Conservation (phyloP, 345 rosid genomes). For the Geranium rotundifolium region DNA sequence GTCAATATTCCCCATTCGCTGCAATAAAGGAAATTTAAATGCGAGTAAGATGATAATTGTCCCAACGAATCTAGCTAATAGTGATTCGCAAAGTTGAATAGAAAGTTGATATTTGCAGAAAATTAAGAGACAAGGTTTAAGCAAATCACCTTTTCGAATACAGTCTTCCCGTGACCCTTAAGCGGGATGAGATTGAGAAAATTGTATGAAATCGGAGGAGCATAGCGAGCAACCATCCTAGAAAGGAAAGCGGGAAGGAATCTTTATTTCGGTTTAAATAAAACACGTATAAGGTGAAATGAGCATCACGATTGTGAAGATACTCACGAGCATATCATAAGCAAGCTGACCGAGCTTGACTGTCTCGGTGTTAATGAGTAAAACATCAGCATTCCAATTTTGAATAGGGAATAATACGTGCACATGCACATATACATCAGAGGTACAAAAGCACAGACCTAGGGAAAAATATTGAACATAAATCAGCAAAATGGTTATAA, state of each 20-base stretch:
- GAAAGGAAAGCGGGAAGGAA: constrained; percentile 12
- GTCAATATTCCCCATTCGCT: constrained; percentile 95
- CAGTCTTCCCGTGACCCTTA: constrained; percentile 29
- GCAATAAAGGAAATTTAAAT: constrained; percentile 9
- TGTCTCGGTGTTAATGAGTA: constrained; percentile 94
- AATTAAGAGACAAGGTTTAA: too few species aligned
- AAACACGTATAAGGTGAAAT: not conserved
- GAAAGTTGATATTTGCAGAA: too few species aligned
- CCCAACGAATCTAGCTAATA: too few species aligned
- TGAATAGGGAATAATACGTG: constrained; percentile 91
- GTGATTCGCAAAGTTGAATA: too few species aligned
- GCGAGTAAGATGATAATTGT: too few species aligned
- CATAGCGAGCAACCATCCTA: constrained; percentile 99
- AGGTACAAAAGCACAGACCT: constrained; percentile 88
- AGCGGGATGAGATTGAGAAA: constrained; percentile 89
- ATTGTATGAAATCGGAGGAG: constrained; percentile 93
- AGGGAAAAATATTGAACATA: constrained; percentile 1
- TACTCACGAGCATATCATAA: constrained; percentile 99
- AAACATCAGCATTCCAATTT: constrained; percentile 94
- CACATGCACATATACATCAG: constrained; percentile 98
- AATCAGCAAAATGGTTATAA: not conserved
- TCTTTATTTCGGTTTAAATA: not conserved
- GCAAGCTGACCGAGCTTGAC: constrained; percentile 92
- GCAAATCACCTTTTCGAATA: constrained; percentile 71
- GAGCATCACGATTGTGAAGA: not conserved